These are phyloP conservation scores for Trichoderma polysporum DNA, from an alignment of 2,329 filamentous ascomycete genomes.

Conservation along the genomic window DNA sequence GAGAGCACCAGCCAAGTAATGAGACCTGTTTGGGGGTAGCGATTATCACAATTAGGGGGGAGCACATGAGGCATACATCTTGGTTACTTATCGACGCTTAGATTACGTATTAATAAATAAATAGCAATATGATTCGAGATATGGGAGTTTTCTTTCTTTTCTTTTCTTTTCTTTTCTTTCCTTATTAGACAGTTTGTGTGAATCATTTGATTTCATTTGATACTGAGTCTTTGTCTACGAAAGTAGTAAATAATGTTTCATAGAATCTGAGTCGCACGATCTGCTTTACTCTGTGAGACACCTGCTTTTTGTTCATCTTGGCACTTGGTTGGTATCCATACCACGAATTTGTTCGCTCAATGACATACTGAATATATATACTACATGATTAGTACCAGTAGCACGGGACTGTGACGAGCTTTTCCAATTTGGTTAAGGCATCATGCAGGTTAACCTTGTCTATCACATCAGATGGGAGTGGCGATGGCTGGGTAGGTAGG, in stretches of 20 bases:
- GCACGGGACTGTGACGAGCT: neutral
- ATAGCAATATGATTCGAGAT: constrained; percentile 16
- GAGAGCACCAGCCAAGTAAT: constrained; percentile 11
- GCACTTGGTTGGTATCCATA: neutral
- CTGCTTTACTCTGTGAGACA: neutral
- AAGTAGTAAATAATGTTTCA: neutral
- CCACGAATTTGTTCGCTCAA: neutral
- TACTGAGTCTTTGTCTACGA: neutral
- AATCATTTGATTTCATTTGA: neutral
- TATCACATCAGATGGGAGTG: neutral
- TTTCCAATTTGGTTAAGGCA: neutral
- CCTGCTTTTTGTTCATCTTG: neutral
- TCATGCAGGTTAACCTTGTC: constrained; percentile 4
- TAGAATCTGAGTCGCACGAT: neutral
- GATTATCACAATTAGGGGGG: neutral
- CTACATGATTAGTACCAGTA: neutral
- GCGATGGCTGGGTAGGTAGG: neutral
- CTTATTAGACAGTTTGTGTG: neutral
- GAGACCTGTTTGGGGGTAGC: constrained; percentile 11
- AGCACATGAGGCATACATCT: constrained; percentile 19
- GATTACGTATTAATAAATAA: constrained; percentile 16
- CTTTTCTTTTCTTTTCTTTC: neutral
- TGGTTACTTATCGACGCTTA: constrained; percentile 19
- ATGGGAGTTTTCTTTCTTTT: neutral
- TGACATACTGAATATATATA: neutral